These are phyloP conservation scores for Podila epicladia DNA, from an alignment of 192 early-diverging fungal genomes.

Conservation along the genomic window DNA sequence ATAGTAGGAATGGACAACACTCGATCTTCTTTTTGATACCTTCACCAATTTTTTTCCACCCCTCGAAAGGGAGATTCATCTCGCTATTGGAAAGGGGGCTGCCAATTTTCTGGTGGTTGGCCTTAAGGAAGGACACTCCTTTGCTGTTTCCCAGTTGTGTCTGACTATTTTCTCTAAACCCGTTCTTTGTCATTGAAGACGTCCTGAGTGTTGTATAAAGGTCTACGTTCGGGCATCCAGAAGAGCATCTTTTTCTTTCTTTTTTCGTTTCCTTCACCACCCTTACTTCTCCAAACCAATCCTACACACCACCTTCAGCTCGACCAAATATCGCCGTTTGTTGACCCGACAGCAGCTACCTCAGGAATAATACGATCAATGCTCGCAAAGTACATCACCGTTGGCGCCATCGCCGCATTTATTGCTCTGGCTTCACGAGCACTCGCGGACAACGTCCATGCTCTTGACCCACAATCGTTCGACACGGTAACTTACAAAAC, in stretches of 20 bases:
- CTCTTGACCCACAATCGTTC: constrained; percentile 62
- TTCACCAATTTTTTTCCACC: not conserved
- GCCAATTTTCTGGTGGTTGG: not conserved
- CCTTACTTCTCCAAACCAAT: no score
- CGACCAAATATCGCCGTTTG: not conserved
- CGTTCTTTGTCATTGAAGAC: no score
- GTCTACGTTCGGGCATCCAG: no score
- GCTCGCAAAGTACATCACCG: not conserved
- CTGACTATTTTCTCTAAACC: no score
- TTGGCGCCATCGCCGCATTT: constrained; percentile 1
- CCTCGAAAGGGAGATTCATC: not conserved
- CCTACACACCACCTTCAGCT: not conserved
- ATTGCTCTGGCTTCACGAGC: constrained; percentile 9
- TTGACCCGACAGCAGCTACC: not conserved
- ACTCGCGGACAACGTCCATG: constrained; percentile 38
- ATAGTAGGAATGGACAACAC: not conserved
- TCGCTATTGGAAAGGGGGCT: not conserved
- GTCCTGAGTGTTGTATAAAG: no score
- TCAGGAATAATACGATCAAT: not conserved
- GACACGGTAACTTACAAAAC: constrained; percentile 65
- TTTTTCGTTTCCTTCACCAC: no score
- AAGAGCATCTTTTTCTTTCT: no score
- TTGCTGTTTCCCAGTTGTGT: no score
- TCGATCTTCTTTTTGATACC: not conserved
- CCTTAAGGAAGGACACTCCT: not conserved